Percentiles rank a stretch among this genome's conserved stretches.
phyloP scores from a whole-genome alignment of 2,329 filamentous ascomycete genomes.

The Cladosporium sp. region DNA sequence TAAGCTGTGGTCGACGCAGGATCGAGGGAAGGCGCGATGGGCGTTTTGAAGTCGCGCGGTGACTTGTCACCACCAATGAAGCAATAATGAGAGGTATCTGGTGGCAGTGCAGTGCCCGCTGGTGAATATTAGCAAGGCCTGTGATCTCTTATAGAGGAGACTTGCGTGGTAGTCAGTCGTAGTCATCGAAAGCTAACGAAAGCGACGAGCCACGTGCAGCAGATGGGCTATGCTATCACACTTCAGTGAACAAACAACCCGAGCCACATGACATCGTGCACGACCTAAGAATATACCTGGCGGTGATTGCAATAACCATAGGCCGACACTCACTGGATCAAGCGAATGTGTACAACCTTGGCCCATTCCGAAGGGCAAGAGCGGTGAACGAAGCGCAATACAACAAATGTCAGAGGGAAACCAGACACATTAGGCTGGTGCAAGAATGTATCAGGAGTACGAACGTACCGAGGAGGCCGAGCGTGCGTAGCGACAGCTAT shows the following conservation, averaged over 20 bases:
- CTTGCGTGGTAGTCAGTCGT: not conserved
- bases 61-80: too few species aligned
- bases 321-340: not conserved
- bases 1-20: not conserved
- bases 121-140: too few species aligned
- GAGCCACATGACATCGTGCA: not conserved
- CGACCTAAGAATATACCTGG: not conserved
- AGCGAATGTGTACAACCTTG: conserved; percentile 3
- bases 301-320: not conserved
- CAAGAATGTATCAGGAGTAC: not conserved
- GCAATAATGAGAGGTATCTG: too few species aligned
- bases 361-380: conserved; percentile 2
- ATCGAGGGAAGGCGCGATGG: not conserved
- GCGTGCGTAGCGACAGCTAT: too few species aligned
- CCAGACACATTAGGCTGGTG: not conserved
- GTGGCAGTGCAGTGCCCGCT: too few species aligned
- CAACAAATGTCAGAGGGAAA: not conserved
- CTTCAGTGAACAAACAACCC: not conserved
- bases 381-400: not conserved
- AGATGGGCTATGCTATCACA: not conserved
- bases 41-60: too few species aligned
- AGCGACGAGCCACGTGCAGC: not conserved
- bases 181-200: not conserved
- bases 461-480: not conserved
- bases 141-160: not conserved